Evolutionary conservation across 2,329 filamentous ascomycete genomes (phyloP), one percentile per base, ranked within the genome.

Genomic region (Calonectria hawksworthii): DNA sequence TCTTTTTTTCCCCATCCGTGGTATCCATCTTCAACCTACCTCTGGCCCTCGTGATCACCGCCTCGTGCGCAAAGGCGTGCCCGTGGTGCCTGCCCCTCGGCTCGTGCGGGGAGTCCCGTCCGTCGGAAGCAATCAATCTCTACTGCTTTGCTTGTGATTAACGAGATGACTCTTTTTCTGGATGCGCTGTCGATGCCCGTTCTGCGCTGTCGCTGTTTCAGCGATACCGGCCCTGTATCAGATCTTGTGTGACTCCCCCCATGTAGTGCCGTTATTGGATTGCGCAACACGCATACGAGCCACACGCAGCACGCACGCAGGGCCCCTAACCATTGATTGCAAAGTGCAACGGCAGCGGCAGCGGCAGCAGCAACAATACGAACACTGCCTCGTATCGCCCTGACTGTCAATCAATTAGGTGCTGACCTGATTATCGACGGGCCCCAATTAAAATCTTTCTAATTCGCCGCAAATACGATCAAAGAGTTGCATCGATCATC

Each of bases 171-270:
- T 36, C 30, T 36, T 59, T 23, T 59, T 23, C 23, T 51, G 11
- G 23, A 51, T 26, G 11, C n/a, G n/a, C 21, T 44, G 41, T 3
- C 18, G 41, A 47, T 47, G 21, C 21, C 21, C 41, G 21, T 18
- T 47, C 21, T 10, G 13, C 50, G 50, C 14, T 14, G 50, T 32
- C 38, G 23, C 16, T 28, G 36, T 36, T 52, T 26, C 21, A 52
- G 64, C 47, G 64, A 67, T 52, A 67, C 64, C 64, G 64, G 64
- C 30, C 52, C 52, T 59, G 52, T 59, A 59, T 59, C 52, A 59
- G 52, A 59, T 59, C 52, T 36, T 34, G 52, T 36, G 52, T 59
- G 52, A 59, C 52, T 36, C 52, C 28, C 52, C 28, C 52, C 26
- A 47, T n/a, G 30, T 32, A 21, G 16, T 32, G n/a, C 54, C 36